Conservation (phyloP, 2,329 filamentous ascomycete species). For the Fusarium sp. region DNA sequence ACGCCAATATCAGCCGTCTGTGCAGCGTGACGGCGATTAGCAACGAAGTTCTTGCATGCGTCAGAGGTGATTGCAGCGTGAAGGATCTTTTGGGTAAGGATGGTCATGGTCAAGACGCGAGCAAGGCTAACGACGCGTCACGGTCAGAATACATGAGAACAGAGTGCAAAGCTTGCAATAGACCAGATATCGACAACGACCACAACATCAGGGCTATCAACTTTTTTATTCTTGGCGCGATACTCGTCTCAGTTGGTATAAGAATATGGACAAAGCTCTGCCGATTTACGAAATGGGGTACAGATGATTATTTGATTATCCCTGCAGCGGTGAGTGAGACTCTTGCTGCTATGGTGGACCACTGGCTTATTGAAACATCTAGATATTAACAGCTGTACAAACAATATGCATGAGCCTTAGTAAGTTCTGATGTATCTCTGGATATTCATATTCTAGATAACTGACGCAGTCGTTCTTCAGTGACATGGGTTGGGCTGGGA, state of each 20-base stretch:
- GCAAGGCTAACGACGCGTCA: background rate
- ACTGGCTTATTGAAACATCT: accelerated
- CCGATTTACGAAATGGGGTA: conserved; percentile 2
- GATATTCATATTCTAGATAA: accelerated
- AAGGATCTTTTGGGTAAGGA: background rate
- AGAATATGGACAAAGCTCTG: background rate
- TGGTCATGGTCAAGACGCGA: background rate
- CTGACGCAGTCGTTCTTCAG: background rate
- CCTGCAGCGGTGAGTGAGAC: background rate
- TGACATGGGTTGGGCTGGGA: background rate
- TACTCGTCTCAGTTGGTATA: background rate
- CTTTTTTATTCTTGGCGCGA: background rate
- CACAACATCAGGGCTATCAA: background rate
- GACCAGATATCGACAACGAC: background rate
- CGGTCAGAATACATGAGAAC: background rate
- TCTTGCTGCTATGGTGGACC: accelerated
- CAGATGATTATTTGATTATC: conserved; percentile 4
- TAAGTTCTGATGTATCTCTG: background rate
- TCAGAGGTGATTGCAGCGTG: background rate
- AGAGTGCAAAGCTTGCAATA: background rate
- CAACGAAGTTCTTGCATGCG: background rate
- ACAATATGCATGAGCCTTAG: background rate
- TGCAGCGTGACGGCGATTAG: background rate
- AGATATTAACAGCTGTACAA: background rate
- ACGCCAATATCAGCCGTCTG: background rate